Evolutionary conservation across 176 grass and related monocot genomes (phyloP), one percentile per base, ranked within the genome.

Genomic region (Oryza meridionalis): DNA sequence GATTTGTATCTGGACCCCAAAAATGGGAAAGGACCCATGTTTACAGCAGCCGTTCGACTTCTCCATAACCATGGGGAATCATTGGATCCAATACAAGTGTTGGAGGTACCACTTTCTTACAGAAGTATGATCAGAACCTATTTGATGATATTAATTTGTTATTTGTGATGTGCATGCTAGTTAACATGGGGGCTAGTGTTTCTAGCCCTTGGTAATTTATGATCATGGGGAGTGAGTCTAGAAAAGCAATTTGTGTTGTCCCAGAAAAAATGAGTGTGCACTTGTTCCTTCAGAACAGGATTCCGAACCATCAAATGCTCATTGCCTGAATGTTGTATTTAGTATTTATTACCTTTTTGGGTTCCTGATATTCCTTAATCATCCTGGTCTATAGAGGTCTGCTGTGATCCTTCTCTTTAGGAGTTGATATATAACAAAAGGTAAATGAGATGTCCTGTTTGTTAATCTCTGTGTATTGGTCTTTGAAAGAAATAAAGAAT

Each of bases 21-120:
- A 92, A 94, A 98, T 77, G 93, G 96, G 65, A 95, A 88, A 85
- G 96, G 92, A 61, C 96, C 96, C 2, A 98, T 98, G 96, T 98
- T 98, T 71, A 92, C 91, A 73, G 91, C 96, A 80, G 96, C 96
- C 86, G 96, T 98, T 26, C 76, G 91, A 64, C 96, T 98, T 88
- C 77, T 98, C 53, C 96, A 98, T 93, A 98, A 98, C 85, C 96
- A 94, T 50, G 96, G 96, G 15, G 79, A 87, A 86, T 98, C 93
- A 83, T 87, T 98, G 80, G 96, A 98, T 76, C 96, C 96, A 2
- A 76, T 98, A 51, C 96, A 98, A 93, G 96, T 98, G 33, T 81
- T 98, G 78, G 96, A 95, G 96, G 96, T 98, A 95, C 67, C 81
- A 40, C 9, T 71, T 84, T 86, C 46, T 86, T 65, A 25, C 69